Evolutionary conservation across 306 rosid genomes (phyloP).

Genomic region (Sechiopsis laciniata): DNA sequence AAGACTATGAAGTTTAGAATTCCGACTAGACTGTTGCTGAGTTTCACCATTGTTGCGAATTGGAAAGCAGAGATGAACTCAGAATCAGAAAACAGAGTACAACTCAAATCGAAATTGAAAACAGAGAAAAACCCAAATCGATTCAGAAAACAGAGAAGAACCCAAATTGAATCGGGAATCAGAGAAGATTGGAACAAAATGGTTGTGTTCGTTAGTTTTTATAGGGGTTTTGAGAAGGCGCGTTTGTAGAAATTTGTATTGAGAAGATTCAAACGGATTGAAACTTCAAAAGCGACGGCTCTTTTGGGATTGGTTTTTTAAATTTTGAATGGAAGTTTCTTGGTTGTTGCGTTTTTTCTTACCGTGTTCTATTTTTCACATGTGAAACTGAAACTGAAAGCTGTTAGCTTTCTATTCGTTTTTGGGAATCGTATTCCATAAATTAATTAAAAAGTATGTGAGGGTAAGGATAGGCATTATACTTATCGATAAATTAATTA

Average conservation of each 20-base stretch:
- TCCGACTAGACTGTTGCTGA: conserved; percentile 62
- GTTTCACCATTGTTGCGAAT: conserved; percentile 26
- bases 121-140: neutral
- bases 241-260: neutral
- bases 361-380: too few relatives aligned
- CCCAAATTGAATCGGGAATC: too few relatives aligned
- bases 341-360: too few relatives aligned
- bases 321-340: too few relatives aligned
- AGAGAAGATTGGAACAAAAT: neutral
- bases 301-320: neutral
- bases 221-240: neutral
- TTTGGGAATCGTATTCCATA: too few relatives aligned
- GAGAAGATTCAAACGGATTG: neutral
- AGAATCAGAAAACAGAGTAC: neutral
- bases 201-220: neutral
- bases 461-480: too few relatives aligned
- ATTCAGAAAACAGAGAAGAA: neutral
- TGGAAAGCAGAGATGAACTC: too few relatives aligned
- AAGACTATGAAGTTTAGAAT: conserved; percentile 55
- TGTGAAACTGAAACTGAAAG: too few relatives aligned
- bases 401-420: too few relatives aligned
- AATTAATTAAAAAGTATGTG: too few relatives aligned
- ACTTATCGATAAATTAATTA: too few relatives aligned
- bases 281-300: conserved; percentile 16
- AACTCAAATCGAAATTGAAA: neutral